phyloP scores from a whole-genome alignment of 306 rosid genomes.

The Quercus ilex region DNA sequence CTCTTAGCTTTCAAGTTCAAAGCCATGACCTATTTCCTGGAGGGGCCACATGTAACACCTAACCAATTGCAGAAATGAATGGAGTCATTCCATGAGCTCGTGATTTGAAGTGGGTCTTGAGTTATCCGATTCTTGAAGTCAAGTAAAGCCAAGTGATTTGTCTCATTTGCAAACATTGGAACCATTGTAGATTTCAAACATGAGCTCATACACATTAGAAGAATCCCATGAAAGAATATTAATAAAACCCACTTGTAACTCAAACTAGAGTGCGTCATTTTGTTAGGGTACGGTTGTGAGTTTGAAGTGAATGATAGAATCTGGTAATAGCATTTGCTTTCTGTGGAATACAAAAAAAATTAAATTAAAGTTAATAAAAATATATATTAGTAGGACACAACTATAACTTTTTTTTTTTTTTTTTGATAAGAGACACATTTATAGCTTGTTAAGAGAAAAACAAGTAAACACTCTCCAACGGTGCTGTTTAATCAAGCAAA shows the following conservation, averaged over 20 bases:
- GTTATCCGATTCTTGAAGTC: constrained; percentile 27
- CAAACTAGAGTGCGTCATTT: background rate
- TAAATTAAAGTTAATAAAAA: too few relatives aligned
- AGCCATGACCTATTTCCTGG: constrained; percentile 12
- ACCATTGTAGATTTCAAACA: background rate
- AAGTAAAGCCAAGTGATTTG: constrained; percentile 26
- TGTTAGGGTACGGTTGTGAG: background rate
- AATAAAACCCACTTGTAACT: background rate
- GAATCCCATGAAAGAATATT: background rate
- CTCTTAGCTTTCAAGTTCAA: constrained; percentile 16
- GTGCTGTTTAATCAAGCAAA: too few relatives aligned
- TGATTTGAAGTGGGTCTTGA: constrained; percentile 29
- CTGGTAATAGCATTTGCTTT: too few relatives aligned
- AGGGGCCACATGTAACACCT: constrained; percentile 30
- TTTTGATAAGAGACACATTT: too few relatives aligned
- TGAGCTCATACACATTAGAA: constrained; percentile 12
- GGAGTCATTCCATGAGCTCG: constrained; percentile 47
- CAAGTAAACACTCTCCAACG: too few relatives aligned
- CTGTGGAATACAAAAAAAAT: too few relatives aligned
- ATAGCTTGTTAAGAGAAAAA: too few relatives aligned
- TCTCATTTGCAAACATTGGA: constrained; percentile 13
- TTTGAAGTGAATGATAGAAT: too few relatives aligned
- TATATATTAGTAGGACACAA: too few relatives aligned
- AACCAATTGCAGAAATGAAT: constrained; percentile 27
- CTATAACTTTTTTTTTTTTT: too few relatives aligned